Evolutionary conservation across 352 stramenopile species (phyloP).

Genomic region (Phytopythium aichiense): DNA sequence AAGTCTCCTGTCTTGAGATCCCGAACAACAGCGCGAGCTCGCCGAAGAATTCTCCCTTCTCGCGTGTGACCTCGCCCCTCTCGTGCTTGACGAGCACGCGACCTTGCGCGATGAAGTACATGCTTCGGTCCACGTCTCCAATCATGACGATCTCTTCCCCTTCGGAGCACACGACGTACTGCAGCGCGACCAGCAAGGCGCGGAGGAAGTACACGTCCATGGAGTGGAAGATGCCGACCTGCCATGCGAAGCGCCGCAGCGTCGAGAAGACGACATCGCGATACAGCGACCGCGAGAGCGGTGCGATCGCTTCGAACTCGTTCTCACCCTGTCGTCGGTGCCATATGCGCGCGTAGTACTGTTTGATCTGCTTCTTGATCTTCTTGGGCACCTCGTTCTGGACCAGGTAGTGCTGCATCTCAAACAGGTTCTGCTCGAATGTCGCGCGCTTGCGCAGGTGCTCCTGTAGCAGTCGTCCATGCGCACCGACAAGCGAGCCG

Average conservation of each 20-base stretch:
- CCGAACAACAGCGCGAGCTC: slow-evolving; percentile 56
- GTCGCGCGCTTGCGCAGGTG: slow-evolving; percentile 39
- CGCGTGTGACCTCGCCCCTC: slow-evolving; percentile 38
- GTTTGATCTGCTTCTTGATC: slow-evolving; percentile 66
- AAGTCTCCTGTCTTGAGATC: slow-evolving; percentile 60
- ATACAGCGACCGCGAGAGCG: slow-evolving; percentile 45
- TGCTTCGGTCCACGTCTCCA: slow-evolving; percentile 69
- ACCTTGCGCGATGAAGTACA: slow-evolving; percentile 75
- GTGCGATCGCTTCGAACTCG: slow-evolving; percentile 43
- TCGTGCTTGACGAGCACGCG: slow-evolving; percentile 57
- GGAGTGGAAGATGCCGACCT: slow-evolving; percentile 41
- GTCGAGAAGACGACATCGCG: slow-evolving; percentile 61
- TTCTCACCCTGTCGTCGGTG: slow-evolving; percentile 41
- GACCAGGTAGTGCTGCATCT: slow-evolving; percentile 67
- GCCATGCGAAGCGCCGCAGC: slow-evolving; percentile 42
- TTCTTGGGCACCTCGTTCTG: slow-evolving; percentile 64
- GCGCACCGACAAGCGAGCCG: slow-evolving; percentile 51
- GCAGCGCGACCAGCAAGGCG: slow-evolving; percentile 44
- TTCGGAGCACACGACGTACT: slow-evolving; percentile 63
- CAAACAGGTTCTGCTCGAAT: slow-evolving; percentile 61
- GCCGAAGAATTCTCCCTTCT: slow-evolving; percentile 58
- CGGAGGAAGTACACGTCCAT: slow-evolving; percentile 62
- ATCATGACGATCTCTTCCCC: slow-evolving; percentile 64
- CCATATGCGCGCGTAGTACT: slow-evolving; percentile 69
- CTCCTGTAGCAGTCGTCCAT: slow-evolving; percentile 47